Base-by-base conservation (phyloP, 2,329 filamentous ascomycete genomes). In the Berkeleyomyces rouxiae region DNA sequence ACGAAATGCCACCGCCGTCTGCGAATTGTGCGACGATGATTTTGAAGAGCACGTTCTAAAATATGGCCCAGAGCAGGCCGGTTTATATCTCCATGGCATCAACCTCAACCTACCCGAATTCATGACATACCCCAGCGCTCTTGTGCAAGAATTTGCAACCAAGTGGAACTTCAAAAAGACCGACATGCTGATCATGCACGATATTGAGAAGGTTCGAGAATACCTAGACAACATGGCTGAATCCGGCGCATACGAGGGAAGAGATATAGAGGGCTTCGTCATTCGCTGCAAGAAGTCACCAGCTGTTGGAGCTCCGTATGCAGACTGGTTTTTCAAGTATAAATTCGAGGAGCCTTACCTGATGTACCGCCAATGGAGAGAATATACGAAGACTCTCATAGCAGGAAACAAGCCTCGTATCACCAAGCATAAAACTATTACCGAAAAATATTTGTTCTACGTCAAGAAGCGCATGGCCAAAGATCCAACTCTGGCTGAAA, bases 311-410 rank as follows among this genome's bases (percentile, higher is more conserved):
- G 71, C 72, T 11, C 80, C 82, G 0, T 93, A 85, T 71, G 76
- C 82, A n/a, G 91, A 99, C 72, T 99, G 93, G 93, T 99, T 99
- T 74, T 99, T 99, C 84, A 99, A 99, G 74, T 99, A 91, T 82
- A 99, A 99, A 76, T 99, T 99, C 65, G 93, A 99, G 70, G 93
- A 99, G 75, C 93, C 93, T 0, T 99, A 99, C 71, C 77, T 99
- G 65, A 95, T 99, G 90, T 99, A 97, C 74, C 85, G 93, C 33
- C 93, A 99, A 75, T 99, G 93, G 93, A 85, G 93, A 66, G 93
- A 99, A 75, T 95, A 88, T 71, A 99, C 93, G 49, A 97, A 96
- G 72, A 82, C 88, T 4, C 74, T 97, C 63, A 96, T 99, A 67
- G 70, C 79, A 1, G 87, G 87, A 11, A 87, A 82, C 68, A 75